phyloP scores from a whole-genome alignment of 2,329 filamentous ascomycete species.

The Pestalotiopsis sp. region DNA sequence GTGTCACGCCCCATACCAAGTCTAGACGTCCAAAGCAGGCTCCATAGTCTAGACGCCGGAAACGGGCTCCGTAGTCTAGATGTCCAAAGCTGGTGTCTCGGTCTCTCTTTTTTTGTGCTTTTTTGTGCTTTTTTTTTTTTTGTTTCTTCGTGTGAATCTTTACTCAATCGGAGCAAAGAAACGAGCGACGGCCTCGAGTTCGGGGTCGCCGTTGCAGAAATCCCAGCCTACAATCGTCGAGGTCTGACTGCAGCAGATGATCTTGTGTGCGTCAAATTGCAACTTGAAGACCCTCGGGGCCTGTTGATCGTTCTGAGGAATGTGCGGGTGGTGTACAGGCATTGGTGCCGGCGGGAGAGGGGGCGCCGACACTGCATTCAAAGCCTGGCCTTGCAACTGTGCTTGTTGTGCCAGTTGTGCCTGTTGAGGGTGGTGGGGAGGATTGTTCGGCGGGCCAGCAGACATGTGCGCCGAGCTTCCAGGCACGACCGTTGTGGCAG shows the following conservation, averaged over 20 bases:
- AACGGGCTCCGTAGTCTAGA: not conserved
- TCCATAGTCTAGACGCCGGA: not conserved
- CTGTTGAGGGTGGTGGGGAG: not conserved
- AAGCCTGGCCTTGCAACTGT: conserved; percentile 35
- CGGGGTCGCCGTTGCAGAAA: conserved; percentile 84
- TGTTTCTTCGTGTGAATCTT: not conserved
- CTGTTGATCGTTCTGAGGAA: conserved; percentile 46
- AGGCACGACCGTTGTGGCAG: conserved; percentile 17
- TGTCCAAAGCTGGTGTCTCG: not conserved
- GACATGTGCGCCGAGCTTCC: conserved; percentile 6
- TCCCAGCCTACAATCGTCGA: conserved; percentile 96
- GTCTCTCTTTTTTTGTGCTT: not conserved
- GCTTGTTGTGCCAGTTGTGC: conserved; percentile 12
- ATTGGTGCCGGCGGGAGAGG: conserved; percentile 9
- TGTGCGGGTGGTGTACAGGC: conserved; percentile 45
- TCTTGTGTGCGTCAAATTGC: conserved; percentile 90
- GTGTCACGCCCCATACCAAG: no score
- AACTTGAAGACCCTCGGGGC: conserved; percentile 84
- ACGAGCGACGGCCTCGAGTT: conserved; percentile 74
- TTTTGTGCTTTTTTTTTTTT: not conserved
- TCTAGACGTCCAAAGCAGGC: no score
- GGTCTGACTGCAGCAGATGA: conserved; percentile 93
- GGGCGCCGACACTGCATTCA: conserved; percentile 13
- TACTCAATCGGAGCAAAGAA: conserved; percentile 73
- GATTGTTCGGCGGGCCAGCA: conserved; percentile 8